phyloP scores from a whole-genome alignment of 129 eudicot genomes.

The Ambrosia trifida region DNA sequence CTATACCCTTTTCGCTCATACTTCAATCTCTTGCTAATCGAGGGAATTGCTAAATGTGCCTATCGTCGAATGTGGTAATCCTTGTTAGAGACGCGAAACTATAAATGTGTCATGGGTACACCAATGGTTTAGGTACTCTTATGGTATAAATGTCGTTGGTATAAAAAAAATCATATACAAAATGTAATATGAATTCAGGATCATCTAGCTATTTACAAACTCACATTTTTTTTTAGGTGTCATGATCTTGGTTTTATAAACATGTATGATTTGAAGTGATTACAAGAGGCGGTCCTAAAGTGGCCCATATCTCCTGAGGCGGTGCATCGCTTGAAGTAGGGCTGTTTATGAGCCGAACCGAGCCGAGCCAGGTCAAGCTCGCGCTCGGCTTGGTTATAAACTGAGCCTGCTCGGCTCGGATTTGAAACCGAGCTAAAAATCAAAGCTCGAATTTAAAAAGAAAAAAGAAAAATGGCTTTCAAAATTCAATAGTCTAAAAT shows the following conservation, averaged over 20 bases:
- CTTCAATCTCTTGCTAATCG: conserved; percentile 72
- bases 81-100: conserved; percentile 5
- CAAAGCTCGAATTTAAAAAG: no score
- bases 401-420: no score
- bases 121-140: neutral
- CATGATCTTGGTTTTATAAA: neutral
- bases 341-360: no score
- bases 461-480: no score
- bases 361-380: no score
- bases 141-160: neutral
- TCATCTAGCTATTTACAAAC: neutral
- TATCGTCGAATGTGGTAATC: conserved; percentile 31
- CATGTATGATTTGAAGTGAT: no score
- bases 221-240: neutral
- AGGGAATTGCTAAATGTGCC: conserved; percentile 49
- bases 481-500: no score
- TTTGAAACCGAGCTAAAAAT: no score
- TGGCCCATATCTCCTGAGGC: neutral
- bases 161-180: neutral
- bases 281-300: no score
- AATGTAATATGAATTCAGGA: neutral
- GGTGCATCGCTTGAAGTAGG: neutral
- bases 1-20: conserved; percentile 59
- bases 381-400: no score
- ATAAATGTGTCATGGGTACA: neutral